A percentile compares a stretch with the other conserved stretches of the same genome.
Conservation (phyloP, 768 basidiomycete species). For the Agrocybe praecox region DNA sequence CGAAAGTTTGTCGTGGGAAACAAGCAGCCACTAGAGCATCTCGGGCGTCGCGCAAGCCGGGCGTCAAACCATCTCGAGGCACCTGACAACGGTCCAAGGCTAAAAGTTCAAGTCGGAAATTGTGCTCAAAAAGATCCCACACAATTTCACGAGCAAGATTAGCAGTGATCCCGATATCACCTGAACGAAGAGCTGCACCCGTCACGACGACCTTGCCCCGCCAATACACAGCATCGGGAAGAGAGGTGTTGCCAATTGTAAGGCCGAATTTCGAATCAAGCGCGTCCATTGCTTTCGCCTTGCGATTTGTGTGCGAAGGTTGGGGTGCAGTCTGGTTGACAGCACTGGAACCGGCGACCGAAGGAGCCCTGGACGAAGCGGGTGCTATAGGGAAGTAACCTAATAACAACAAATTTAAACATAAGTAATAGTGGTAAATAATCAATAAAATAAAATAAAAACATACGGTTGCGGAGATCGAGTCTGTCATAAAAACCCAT, state of each 20-base stretch:
- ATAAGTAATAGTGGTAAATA: no score
- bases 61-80: background rate
- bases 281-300: no score
- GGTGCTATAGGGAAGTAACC: no score
- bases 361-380: no score
- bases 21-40: background rate
- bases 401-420: no score
- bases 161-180: background rate
- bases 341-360: no score
- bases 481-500: no score
- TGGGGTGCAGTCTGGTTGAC: no score
- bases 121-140: slow-evolving; percentile 1
- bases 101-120: background rate
- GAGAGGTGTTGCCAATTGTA: background rate
- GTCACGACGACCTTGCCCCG: background rate
- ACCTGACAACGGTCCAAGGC: background rate
- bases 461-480: no score
- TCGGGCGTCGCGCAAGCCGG: background rate
- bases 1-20: background rate
- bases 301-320: no score
- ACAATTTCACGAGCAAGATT: background rate
- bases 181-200: background rate
- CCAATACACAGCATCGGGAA: background rate
- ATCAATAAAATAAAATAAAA: no score
- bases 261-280: no score